A percentile compares a stretch with the other conserved stretches of the same genome.
Conservation (phyloP, 2,329 filamentous ascomycete species). For the Xylariaceae sp. region DNA sequence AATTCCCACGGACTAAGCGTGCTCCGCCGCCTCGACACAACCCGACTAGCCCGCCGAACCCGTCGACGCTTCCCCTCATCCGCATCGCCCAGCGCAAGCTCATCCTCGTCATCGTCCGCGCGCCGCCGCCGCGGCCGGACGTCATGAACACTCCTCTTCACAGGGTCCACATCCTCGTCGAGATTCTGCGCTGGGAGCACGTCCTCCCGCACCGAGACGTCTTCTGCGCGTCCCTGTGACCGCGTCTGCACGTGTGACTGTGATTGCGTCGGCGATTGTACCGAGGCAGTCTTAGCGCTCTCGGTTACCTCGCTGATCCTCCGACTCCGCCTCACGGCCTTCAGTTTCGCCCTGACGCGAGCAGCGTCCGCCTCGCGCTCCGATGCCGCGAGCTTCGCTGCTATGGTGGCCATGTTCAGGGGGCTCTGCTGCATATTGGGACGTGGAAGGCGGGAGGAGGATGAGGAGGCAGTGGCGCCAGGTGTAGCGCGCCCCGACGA, state of each 20-base stretch:
- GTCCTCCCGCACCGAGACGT: conserved; percentile 16
- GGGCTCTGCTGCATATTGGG: conserved; percentile 49
- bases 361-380: conserved; percentile 62
- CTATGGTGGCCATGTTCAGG: conserved; percentile 58
- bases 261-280: neutral
- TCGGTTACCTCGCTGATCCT: conserved; percentile 12
- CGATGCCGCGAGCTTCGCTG: conserved; percentile 60
- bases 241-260: neutral
- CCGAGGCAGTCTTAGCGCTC: neutral
- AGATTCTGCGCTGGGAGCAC: conserved; percentile 14
- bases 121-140: neutral
- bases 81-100: conserved; percentile 2
- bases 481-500: conserved; percentile 4
- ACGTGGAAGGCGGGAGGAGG: conserved; percentile 31
- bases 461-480: neutral
- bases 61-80: conserved; percentile 24
- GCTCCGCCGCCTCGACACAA: conserved; percentile 62
- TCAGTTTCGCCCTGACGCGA: conserved; percentile 58
- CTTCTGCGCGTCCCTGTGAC: neutral
- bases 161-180: conserved; percentile 26
- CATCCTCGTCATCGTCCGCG: conserved; percentile 1
- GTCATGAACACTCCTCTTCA: conserved; percentile 24
- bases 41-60: conserved; percentile 50
- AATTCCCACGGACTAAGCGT: conserved; percentile 74
- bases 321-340: conserved; percentile 44